These are phyloP conservation scores for Wickerhamiella hasegawae DNA, from an alignment of 805 yeast species.

Conservation along the genomic window DNA sequence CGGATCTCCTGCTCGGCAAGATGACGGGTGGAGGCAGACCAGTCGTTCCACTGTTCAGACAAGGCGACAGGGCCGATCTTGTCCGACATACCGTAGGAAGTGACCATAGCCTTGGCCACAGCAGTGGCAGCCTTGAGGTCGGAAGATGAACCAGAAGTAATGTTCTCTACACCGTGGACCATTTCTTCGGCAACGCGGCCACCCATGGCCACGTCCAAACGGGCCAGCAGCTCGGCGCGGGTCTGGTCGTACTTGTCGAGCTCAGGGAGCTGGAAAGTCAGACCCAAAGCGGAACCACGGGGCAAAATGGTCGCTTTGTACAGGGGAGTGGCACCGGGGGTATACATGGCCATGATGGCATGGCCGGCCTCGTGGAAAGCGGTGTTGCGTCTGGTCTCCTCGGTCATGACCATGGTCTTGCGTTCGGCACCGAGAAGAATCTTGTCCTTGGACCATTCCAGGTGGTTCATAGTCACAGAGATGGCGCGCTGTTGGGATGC, in stretches of 20 bases:
- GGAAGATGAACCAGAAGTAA: slow-evolving; percentile 88
- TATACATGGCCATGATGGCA: slow-evolving; percentile 92
- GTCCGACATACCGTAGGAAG: slow-evolving; percentile 91
- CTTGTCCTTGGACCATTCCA: slow-evolving; percentile 99
- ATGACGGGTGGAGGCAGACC: slow-evolving; percentile 82
- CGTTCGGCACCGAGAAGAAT: slow-evolving; percentile 97
- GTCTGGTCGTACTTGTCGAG: slow-evolving; percentile 95
- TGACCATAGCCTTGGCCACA: slow-evolving; percentile 93
- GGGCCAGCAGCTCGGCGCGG: slow-evolving; percentile 72
- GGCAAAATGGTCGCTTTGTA: slow-evolving; percentile 96
- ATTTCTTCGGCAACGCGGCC: slow-evolving; percentile 95
- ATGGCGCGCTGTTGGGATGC: slow-evolving; percentile 89
- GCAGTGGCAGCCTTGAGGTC: slow-evolving; percentile 81
- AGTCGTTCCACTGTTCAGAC: slow-evolving; percentile 82
- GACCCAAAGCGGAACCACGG: slow-evolving; percentile 90
- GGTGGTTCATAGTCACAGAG: slow-evolving; percentile 76
- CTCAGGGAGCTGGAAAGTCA: slow-evolving; percentile 94
- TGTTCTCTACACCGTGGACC: slow-evolving; percentile 79
- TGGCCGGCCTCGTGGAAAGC: slow-evolving; percentile 99
- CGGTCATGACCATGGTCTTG: slow-evolving; percentile 94
- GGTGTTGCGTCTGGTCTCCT: slow-evolving; percentile 81
- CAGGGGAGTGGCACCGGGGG: slow-evolving; percentile 85
- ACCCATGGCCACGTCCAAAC: slow-evolving; percentile 97
- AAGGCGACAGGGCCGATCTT: slow-evolving; percentile 83
- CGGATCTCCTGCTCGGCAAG: slow-evolving; percentile 89